Percentiles rank a stretch among this genome's conserved stretches.
These are phyloP conservation scores for Camelina laxa DNA, from an alignment of 345 rosid species.

Conservation along the genomic window DNA sequence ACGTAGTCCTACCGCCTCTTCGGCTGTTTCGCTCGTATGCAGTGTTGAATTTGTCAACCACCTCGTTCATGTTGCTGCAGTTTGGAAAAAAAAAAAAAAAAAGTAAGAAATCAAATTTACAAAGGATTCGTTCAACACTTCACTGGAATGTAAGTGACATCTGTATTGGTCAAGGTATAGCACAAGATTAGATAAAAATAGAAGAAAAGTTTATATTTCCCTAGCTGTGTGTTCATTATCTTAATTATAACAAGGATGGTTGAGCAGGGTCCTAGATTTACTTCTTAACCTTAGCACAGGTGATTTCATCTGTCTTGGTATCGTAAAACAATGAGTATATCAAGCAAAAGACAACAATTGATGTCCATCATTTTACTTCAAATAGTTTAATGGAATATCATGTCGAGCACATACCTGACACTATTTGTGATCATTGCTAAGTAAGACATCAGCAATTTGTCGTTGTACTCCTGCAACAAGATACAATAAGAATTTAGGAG, in stretches of 20 bases:
- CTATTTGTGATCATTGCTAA: conserved; percentile 96
- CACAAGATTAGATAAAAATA: not conserved
- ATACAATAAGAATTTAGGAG: not conserved
- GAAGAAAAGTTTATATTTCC: not conserved
- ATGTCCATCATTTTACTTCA: not conserved
- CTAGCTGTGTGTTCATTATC: not conserved
- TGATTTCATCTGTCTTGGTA: conserved; percentile 5
- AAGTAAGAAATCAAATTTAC: conserved; percentile 3
- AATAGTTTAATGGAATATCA: not conserved
- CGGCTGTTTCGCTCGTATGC: conserved; percentile 84
- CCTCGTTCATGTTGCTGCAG: conserved; percentile 89
- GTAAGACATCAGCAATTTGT: conserved; percentile 81
- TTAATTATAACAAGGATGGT: conserved; percentile 19
- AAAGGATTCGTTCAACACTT: not conserved
- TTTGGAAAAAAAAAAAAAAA: conserved; percentile 2
- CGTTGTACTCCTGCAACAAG: conserved; percentile 79
- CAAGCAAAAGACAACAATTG: not conserved
- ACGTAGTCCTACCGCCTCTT: conserved; percentile 81
- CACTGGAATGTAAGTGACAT: not conserved
- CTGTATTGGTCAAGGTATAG: not conserved
- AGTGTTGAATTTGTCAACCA: conserved; percentile 91
- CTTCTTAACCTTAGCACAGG: not conserved
- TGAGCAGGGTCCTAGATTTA: conserved; percentile 5
- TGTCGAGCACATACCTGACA: conserved; percentile 61
- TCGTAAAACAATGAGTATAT: not conserved